A percentile compares a stretch with the other conserved stretches of the same genome.
Evolutionary conservation across 139 green algal genomes (phyloP).

Genomic region (Coccomyxa sp.): DNA sequence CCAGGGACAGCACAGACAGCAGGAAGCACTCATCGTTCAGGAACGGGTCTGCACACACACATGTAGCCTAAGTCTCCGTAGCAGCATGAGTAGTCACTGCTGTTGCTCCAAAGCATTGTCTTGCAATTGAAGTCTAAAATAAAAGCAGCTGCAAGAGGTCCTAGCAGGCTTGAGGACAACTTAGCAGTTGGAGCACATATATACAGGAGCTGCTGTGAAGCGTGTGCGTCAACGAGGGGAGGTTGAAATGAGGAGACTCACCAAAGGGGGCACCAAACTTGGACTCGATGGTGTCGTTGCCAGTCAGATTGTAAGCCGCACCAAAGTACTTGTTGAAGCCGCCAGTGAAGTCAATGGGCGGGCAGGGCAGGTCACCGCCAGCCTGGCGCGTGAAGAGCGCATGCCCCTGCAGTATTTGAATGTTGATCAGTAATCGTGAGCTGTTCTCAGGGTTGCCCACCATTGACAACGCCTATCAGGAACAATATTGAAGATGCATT

Average conservation of each 20-base stretch:
- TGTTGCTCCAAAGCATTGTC: neutral
- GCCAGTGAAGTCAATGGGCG: constrained; percentile 12
- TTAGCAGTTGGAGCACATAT: no score
- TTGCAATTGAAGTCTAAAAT: no score
- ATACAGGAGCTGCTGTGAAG: no score
- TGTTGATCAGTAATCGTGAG: no score
- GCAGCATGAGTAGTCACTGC: neutral
- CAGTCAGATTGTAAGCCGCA: constrained; percentile 13
- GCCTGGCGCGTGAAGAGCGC: constrained; percentile 23
- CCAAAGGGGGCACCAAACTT: neutral
- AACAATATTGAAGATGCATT: neutral
- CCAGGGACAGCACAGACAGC: constrained; percentile 24
- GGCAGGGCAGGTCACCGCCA: constrained; percentile 18
- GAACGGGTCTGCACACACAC: constrained; percentile 9
- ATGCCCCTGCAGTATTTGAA: constrained; percentile 22
- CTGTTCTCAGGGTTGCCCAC: no score
- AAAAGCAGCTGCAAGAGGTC: neutral
- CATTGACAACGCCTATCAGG: neutral
- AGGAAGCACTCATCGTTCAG: constrained; percentile 28
- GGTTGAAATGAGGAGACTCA: neutral
- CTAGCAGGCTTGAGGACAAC: neutral
- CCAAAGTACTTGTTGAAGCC: constrained; percentile 26
- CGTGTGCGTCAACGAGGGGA: neutral
- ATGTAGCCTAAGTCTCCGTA: neutral
- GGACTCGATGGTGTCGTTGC: neutral